Percentiles rank a stretch among this genome's conserved stretches.
phyloP scores from a whole-genome alignment of 768 basidiomycete species.

The Arthromyces matolae region DNA sequence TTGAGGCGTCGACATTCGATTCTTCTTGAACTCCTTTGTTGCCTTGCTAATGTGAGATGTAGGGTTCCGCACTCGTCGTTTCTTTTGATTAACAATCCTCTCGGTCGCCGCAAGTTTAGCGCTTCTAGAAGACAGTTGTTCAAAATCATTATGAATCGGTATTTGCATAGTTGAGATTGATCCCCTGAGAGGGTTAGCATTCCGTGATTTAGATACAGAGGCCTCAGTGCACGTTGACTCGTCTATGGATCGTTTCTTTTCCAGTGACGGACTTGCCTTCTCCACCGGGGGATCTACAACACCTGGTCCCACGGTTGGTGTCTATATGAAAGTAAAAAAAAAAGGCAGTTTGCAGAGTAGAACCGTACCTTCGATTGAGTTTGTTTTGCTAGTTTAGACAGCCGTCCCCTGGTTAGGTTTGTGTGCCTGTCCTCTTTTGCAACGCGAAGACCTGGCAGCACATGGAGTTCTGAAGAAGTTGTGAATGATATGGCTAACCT shows the following conservation, averaged over 20 bases:
- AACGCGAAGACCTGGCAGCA: conserved; percentile 53
- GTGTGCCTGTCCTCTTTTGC: conserved; percentile 62
- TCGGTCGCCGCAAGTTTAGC: conserved; percentile 16
- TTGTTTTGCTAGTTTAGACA: conserved; percentile 24
- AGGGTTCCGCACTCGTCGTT: background rate
- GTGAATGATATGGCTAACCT: conserved; percentile 29
- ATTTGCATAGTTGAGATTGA: background rate
- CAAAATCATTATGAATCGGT: background rate
- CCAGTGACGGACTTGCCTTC: too few relatives aligned
- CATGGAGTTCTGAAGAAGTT: conserved; percentile 4
- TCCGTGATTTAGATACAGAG: background rate
- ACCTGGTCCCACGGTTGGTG: background rate
- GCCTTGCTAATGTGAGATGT: too few relatives aligned
- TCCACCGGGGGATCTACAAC: background rate
- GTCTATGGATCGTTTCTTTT: too few relatives aligned
- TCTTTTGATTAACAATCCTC: conserved; percentile 9
- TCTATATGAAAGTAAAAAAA: too few relatives aligned
- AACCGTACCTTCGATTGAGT: conserved; percentile 8
- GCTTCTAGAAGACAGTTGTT: conserved; percentile 7
- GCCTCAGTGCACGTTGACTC: too few relatives aligned
- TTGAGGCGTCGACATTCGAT: background rate
- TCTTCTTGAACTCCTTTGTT: too few relatives aligned
- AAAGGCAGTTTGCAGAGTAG: too few relatives aligned
- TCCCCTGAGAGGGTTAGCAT: background rate
- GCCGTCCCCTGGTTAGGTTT: conserved; percentile 44